Percentiles rank a stretch among this genome's conserved stretches.
phyloP scores from a whole-genome alignment of 73 alveolate species.

The Blepharisma stoltei region DNA sequence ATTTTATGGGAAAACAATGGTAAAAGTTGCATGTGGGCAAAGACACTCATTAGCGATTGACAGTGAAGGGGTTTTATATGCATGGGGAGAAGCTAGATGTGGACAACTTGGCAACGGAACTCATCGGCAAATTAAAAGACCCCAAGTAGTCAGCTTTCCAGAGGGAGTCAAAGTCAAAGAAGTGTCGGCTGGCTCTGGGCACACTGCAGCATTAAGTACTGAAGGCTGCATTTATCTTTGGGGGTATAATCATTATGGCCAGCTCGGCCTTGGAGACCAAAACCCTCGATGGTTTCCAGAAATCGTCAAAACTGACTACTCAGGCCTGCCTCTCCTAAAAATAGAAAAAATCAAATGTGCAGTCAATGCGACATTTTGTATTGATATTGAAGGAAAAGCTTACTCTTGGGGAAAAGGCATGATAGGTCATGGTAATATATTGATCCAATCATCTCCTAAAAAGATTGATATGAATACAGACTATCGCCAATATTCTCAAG shows the following conservation, averaged over 20 bases:
- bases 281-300: constrained; percentile 79
- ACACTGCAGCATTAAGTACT: constrained; percentile 90
- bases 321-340: constrained; percentile 63
- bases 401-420: constrained; percentile 97
- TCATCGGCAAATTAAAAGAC: constrained; percentile 72
- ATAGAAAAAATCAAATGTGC: constrained; percentile 86
- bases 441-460: constrained; percentile 74
- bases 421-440: constrained; percentile 82
- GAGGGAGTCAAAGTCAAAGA: constrained; percentile 46
- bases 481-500: constrained; percentile 88
- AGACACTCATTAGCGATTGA: constrained; percentile 93
- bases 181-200: constrained; percentile 97
- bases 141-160: constrained; percentile 44
- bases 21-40: constrained; percentile 91
- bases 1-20: constrained; percentile 88
- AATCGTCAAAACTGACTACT: constrained; percentile 73
- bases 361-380: constrained; percentile 83
- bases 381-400: constrained; percentile 77
- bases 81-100: constrained; percentile 98
- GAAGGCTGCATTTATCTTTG: constrained; percentile 85
- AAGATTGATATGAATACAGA: constrained; percentile 76
- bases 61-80: constrained; percentile 80
- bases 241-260: constrained; percentile 96
- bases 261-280: constrained; percentile 92
- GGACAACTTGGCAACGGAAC: constrained; percentile 96